A percentile compares a stretch with the other conserved stretches of the same genome.
phyloP scores from a whole-genome alignment of 805 yeast species.

The Saturnispora zaruensis region DNA sequence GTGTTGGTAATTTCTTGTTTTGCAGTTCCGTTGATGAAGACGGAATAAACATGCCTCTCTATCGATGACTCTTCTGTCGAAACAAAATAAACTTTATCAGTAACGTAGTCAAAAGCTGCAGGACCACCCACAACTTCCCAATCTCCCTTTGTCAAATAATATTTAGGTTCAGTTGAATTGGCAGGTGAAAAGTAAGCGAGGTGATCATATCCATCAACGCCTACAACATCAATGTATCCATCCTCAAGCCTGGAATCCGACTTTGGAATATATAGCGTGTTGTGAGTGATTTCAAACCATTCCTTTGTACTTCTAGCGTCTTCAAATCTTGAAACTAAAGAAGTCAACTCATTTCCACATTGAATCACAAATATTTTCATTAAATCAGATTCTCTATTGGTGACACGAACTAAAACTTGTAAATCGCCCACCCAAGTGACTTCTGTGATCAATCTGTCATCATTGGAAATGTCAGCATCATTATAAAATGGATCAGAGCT shows the following conservation, averaged over 20 bases:
- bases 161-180: constrained; percentile 39
- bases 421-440: constrained; percentile 59
- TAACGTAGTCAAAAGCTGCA: constrained; percentile 47
- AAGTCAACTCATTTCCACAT: constrained; percentile 27
- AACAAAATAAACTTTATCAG: constrained; percentile 51
- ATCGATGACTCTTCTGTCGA: constrained; percentile 72
- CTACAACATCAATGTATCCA: constrained; percentile 78
- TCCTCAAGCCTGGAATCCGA: constrained; percentile 40
- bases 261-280: constrained; percentile 50
- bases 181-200: constrained; percentile 80
- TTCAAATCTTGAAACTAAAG: constrained; percentile 40
- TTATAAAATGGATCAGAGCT: constrained; percentile 34
- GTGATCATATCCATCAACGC: constrained; percentile 57
- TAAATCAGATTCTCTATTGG: constrained; percentile 61
- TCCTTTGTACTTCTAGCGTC: constrained; percentile 39
- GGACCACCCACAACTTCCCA: constrained; percentile 90
- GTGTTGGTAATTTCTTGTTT: constrained; percentile 42
- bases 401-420: constrained; percentile 44
- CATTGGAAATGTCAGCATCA: constrained; percentile 32
- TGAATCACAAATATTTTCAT: constrained; percentile 49
- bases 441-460: constrained; percentile 52
- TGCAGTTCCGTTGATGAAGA: constrained; percentile 43
- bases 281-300: constrained; percentile 74
- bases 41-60: constrained; percentile 77
- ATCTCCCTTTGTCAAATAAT: constrained; percentile 58